phyloP scores from a whole-genome alignment of 2,329 filamentous ascomycete species.

The Paraconiothyrium brasiliense region DNA sequence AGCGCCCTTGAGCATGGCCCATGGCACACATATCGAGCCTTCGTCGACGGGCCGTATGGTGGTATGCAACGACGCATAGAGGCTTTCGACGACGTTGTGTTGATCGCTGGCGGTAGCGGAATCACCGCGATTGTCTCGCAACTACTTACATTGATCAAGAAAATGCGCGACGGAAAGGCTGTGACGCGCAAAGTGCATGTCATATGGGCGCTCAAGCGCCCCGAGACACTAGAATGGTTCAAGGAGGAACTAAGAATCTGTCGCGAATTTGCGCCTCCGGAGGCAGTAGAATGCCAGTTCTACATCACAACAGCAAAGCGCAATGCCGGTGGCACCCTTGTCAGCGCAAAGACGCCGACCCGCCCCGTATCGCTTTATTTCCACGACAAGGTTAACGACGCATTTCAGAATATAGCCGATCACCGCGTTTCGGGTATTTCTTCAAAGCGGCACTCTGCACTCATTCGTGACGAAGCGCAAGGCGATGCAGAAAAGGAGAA shows the following conservation, averaged over 20 bases:
- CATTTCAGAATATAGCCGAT: constrained; percentile 84
- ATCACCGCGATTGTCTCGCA: constrained; percentile 95
- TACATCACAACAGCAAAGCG: constrained; percentile 85
- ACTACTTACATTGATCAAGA: constrained; percentile 91
- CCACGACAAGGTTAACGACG: constrained; percentile 87
- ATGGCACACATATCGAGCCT: constrained; percentile 90
- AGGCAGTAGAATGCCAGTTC: constrained; percentile 92
- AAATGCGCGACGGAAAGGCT: constrained; percentile 93
- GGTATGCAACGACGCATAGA: constrained; percentile 91
- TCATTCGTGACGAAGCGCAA: constrained; percentile 82
- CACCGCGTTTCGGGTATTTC: constrained; percentile 64
- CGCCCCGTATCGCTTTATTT: constrained; percentile 76
- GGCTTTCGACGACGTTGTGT: constrained; percentile 90
- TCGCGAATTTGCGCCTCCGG: constrained; percentile 85
- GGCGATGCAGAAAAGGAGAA: constrained; percentile 82
- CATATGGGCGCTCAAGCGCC: constrained; percentile 90
- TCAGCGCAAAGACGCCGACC: constrained; percentile 62
- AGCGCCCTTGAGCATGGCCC: constrained; percentile 86
- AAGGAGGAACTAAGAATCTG: constrained; percentile 93
- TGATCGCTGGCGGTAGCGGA: constrained; percentile 93
- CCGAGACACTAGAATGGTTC: constrained; percentile 98
- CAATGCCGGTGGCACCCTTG: constrained; percentile 55
- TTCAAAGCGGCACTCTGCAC: constrained; percentile 74
- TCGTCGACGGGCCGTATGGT: constrained; percentile 93
- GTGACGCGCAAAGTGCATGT: constrained; percentile 91